Evolutionary conservation across 305 asterid species (phyloP), one percentile per base, ranked within the genome.

Genomic region (Rubia occidens): DNA sequence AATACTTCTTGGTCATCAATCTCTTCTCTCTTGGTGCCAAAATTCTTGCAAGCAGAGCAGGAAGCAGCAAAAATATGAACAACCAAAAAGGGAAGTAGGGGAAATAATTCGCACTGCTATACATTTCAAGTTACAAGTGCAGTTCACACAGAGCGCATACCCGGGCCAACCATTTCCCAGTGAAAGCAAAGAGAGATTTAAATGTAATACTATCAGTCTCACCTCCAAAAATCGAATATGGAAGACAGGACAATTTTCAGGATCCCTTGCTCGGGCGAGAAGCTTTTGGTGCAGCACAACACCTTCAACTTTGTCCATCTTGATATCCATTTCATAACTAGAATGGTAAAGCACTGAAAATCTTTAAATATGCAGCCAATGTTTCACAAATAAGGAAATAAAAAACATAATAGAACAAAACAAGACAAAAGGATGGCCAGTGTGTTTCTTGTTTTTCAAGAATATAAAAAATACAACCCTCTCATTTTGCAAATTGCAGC

Each of bases 241-340:
- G 72, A 90, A 90, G 81, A 82, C 85, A 61, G 97, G 98, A 77
- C 77, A 89, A 76, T 67, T 82, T 55, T 80, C 82, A 49, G 94
- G 91, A 82, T 86, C 88, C 77, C 84, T 90, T n/a, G 98, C 98
- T 79, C 63, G 71, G 6, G 84, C 79, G 56, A 92, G 96, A 85
- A 90, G 88, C 79, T 81, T 86, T 62, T 79, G 90, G 77, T 93
- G 98, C 76, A 93, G 75, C 81, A 90, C 71, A 67, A 90, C 98
- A 67, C 88, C 97, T 85, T 93, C 97, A 67, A 78, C 95, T 82
- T 85, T 85, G 66, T 88, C 96, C 86, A 87, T 76, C 78, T 87
- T 87, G 71, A 89, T 84, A 81, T 92, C 96, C 79, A 86, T 78
- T 43, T 81, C 86, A 79, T 89, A 91, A 81, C 98, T 93, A 82